phyloP scores from a whole-genome alignment of 2,329 filamentous ascomycete genomes.

The Parastagonospora nodorum region DNA sequence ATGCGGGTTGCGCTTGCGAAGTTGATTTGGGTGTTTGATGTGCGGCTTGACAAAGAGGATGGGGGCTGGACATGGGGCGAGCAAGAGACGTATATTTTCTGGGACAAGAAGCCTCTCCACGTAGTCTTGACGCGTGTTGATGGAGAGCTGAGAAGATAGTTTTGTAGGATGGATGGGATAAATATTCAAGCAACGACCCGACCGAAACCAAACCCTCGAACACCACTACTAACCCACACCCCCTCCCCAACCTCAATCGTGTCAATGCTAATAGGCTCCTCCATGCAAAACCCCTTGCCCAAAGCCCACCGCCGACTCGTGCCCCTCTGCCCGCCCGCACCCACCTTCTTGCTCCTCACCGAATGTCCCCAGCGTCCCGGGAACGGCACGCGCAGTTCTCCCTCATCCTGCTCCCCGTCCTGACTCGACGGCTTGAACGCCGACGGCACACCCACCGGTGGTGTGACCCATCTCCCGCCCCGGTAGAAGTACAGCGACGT shows the following conservation, averaged over 20 bases:
- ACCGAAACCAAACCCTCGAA: conserved; percentile 69
- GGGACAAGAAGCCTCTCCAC: conserved; percentile 22
- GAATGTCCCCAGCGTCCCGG: conserved; percentile 46
- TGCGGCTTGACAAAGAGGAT: conserved; percentile 10
- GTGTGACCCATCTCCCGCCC: conserved; percentile 76
- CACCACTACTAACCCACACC: conserved; percentile 88
- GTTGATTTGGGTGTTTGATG: conserved; percentile 49
- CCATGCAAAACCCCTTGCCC: conserved; percentile 67
- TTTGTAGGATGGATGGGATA: too few relatives aligned
- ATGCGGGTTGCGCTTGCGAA: conserved; percentile 47
- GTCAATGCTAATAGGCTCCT: conserved; percentile 64
- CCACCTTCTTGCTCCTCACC: conserved; percentile 52
- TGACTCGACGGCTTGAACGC: conserved; percentile 27
- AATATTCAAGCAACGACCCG: conserved; percentile 32
- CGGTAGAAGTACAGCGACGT: conserved; percentile 84
- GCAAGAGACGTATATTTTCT: conserved; percentile 28
- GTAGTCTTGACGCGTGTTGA: conserved; percentile 1
- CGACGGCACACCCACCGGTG: conserved; percentile 54
- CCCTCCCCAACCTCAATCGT: conserved; percentile 73
- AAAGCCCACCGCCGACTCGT: conserved; percentile 86
- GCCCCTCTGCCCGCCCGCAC: conserved; percentile 79
- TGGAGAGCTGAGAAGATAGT: too few relatives aligned
- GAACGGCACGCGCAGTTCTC: conserved; percentile 43
- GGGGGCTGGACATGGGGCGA: conserved; percentile 28
- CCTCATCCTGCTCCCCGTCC: conserved; percentile 32